Percentiles rank a stretch among this genome's conserved stretches.
phyloP scores from a whole-genome alignment of 768 basidiomycete genomes.

The Lactarius evosmus region DNA sequence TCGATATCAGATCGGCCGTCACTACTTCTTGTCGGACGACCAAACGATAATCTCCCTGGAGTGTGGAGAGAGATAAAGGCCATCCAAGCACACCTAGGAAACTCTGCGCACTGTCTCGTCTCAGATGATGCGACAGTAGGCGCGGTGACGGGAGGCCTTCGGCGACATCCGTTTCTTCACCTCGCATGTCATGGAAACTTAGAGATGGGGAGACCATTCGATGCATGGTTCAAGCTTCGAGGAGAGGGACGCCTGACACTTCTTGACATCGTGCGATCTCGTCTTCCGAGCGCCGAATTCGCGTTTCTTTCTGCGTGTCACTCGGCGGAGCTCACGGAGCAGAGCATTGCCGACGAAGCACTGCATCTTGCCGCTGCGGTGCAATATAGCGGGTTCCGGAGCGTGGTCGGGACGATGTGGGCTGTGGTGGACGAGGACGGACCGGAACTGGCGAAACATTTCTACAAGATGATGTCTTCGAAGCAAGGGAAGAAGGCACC shows the following conservation, averaged over 20 bases:
- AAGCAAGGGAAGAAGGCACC: background rate
- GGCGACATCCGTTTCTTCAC: background rate
- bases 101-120: background rate
- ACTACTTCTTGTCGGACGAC: background rate
- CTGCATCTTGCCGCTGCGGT: slow-evolving; percentile 6
- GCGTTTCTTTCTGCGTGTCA: slow-evolving; percentile 17
- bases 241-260: background rate
- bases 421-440: slow-evolving; percentile 14
- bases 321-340: background rate
- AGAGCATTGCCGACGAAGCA: slow-evolving; percentile 5
- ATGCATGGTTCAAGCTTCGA: slow-evolving; percentile 3
- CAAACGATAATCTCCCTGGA: background rate
- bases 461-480: slow-evolving; percentile 1
- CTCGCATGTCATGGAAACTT: slow-evolving; percentile 13
- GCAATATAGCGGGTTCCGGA: slow-evolving; percentile 17
- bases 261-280: background rate
- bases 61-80: slow-evolving; percentile 1
- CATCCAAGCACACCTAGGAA: background rate
- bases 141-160: background rate
- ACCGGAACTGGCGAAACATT: slow-evolving; percentile 13
- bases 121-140: background rate
- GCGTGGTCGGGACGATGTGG: slow-evolving; percentile 24
- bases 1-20: background rate
- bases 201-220: background rate
- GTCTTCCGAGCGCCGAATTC: slow-evolving; percentile 7